Conservation (phyloP, 2,329 filamentous ascomycete genomes). For the Pseudogymnoascus sp. region DNA sequence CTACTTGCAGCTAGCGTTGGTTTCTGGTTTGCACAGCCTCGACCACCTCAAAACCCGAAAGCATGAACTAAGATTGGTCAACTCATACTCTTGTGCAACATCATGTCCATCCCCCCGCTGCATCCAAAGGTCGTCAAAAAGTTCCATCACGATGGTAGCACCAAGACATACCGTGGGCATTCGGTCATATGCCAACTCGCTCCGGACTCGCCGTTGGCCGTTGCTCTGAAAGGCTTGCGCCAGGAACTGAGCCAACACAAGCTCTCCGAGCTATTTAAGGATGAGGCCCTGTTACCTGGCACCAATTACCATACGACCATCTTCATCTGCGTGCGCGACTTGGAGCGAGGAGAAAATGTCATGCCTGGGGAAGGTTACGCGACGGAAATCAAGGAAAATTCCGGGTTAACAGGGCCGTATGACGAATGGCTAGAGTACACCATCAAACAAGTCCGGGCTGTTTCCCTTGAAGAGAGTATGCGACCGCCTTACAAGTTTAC, state of each 20-base stretch:
- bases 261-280: background rate
- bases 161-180: background rate
- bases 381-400: background rate
- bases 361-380: background rate
- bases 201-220: background rate
- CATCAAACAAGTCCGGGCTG: background rate
- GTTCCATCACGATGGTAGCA: background rate
- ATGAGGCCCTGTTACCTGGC: background rate
- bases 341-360: background rate
- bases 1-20: background rate
- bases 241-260: background rate
- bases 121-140: background rate
- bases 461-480: background rate
- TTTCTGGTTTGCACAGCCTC: background rate
- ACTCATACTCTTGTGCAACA: background rate
- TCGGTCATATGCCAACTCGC: background rate
- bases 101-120: background rate
- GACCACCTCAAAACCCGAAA: background rate
- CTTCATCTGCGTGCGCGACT: background rate
- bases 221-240: background rate
- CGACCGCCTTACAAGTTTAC: background rate
- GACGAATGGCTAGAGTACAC: constrained; percentile 1
- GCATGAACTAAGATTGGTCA: background rate
- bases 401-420: background rate
- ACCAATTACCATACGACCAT: background rate